phyloP scores from a whole-genome alignment of 116 monocot species.

The Phalaenopsis hybrid region DNA sequence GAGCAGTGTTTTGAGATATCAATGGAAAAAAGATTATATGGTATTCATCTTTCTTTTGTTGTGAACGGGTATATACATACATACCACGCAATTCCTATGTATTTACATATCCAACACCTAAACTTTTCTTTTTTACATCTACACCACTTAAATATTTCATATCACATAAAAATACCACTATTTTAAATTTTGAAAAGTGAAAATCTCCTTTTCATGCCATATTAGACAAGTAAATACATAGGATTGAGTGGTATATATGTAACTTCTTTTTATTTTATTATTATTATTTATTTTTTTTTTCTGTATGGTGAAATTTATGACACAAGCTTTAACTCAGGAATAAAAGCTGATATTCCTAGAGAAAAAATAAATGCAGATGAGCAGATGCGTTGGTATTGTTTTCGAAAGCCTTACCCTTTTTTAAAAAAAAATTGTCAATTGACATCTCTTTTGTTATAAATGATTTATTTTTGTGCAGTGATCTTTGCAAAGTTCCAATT shows the following conservation, averaged over 20 bases:
- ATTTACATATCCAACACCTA: too few relatives aligned
- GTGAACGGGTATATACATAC: neutral
- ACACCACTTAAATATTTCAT: too few relatives aligned
- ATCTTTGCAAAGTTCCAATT: constrained; percentile 81
- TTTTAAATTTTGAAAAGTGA: too few relatives aligned
- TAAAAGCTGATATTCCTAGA: constrained; percentile 64
- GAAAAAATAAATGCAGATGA: constrained; percentile 77
- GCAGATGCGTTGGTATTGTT: constrained; percentile 89
- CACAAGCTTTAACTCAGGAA: constrained; percentile 33
- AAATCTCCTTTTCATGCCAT: too few relatives aligned
- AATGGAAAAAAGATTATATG: constrained; percentile 60
- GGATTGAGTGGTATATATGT: too few relatives aligned
- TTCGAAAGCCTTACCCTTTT: neutral
- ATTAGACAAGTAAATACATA: too few relatives aligned
- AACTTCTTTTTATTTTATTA: neutral
- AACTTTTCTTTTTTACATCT: too few relatives aligned
- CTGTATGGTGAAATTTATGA: neutral
- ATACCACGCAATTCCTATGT: too few relatives aligned
- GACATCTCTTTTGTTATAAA: neutral
- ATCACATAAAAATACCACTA: too few relatives aligned
- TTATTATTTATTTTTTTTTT: neutral
- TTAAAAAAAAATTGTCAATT: neutral
- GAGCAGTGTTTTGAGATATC: constrained; percentile 78
- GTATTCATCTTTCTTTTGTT: constrained; percentile 28
- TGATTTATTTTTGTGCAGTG: constrained; percentile 44